A percentile compares a stretch with the other conserved stretches of the same genome.
Evolutionary conservation across 176 grass and related monocot genomes (phyloP).

Genomic region (Pontederia crassipes): DNA sequence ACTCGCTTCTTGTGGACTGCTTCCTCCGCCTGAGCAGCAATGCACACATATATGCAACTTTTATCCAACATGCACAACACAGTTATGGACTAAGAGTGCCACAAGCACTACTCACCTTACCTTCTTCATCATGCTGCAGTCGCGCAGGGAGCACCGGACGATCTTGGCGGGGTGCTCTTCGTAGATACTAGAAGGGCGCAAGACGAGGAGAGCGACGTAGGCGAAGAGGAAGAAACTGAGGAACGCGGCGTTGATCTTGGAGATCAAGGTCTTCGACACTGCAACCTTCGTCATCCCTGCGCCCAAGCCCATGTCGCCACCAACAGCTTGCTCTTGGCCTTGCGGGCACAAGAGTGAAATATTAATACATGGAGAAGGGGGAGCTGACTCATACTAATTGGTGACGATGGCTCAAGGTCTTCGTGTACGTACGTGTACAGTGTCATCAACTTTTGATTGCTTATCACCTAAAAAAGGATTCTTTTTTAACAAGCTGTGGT

Average conservation of each 20-base stretch:
- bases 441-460: too few species aligned
- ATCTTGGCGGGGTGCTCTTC: constrained; percentile 40
- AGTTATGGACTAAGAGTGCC: too few species aligned
- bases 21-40: constrained; percentile 23
- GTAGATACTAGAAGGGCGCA: constrained; percentile 41
- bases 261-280: constrained; percentile 30
- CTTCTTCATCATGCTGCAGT: constrained; percentile 52
- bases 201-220: constrained; percentile 66
- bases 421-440: too few species aligned
- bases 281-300: constrained; percentile 28
- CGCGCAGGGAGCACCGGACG: constrained; percentile 65
- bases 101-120: constrained; percentile 60
- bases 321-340: not conserved
- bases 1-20: constrained; percentile 37
- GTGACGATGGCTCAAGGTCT: too few species aligned
- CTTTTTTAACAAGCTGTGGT: too few species aligned
- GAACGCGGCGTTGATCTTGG: constrained; percentile 84
- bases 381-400: too few species aligned
- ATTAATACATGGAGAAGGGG: too few species aligned
- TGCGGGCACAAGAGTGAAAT: not conserved
- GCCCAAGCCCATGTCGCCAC: not conserved
- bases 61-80: too few species aligned
- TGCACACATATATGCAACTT: too few species aligned
- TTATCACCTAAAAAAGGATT: too few species aligned
- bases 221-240: constrained; percentile 62